Evolutionary conservation across 768 basidiomycete species (phyloP), one percentile per base, ranked within the genome.

Genomic region (Auricularia sp.): DNA sequence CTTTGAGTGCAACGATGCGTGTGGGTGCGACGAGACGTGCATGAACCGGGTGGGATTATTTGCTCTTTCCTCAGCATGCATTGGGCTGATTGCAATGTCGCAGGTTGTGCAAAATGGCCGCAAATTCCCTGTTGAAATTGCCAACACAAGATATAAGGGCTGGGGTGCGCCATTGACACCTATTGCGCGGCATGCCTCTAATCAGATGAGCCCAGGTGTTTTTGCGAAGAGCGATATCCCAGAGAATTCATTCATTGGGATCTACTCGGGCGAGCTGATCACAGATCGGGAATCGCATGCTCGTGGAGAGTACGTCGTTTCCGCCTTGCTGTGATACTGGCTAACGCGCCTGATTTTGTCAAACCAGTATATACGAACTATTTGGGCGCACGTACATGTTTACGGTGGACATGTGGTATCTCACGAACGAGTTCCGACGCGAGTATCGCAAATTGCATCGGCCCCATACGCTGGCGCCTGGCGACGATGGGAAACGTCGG

Each of bases 61-160:
- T 44, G 1, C 34, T n/a, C 8, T 21, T n/a, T 35, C 3, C 58
- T 21, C 18, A 14, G 51, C 36, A 2, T 8, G 16, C 34, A 18
- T 42, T 36, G 61, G 39, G 23, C 47, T 54, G 2, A 64, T 59
- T 64, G 23, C 62, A 5, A 11, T 39, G 1, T 12, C 61, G 36
- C 64, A 94, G 91, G 90, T 95, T 58, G 88, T 92, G 12, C 93
- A 94, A 70, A 81, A 84, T 65, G 94, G 93, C 1, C 78, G 93
- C 42, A 84, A 82, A 68, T 78, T 79, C 64, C 74, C 77, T 0
- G 78, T 94, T 12, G 78, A 80, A 36, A 84, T 97, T 42, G 78
- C 80, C 61, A 87, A 88, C 72, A 95, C 93, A 0, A 67, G 71
- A 47, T 72, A 83, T 53, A 95, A 93, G 73, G 93, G 93, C 51